These are phyloP conservation scores for Ustilago tritici DNA, from an alignment of 1,284 basidiomycete species.

Conservation along the genomic window DNA sequence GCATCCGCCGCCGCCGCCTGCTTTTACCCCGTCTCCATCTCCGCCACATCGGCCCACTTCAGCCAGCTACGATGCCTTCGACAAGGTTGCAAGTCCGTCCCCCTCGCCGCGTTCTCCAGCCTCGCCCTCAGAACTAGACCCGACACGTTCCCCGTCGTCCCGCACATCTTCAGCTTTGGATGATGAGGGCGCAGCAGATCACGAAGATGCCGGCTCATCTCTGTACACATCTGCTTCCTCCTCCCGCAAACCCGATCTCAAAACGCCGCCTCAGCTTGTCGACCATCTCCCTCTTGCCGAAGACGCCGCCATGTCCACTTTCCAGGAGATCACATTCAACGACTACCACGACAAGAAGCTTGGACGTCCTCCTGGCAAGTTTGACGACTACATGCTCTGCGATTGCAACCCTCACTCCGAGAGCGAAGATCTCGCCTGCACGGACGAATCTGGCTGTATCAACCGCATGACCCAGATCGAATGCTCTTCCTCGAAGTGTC, in stretches of 20 bases:
- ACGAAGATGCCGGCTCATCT: constrained; percentile 19
- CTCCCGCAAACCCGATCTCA: constrained; percentile 27
- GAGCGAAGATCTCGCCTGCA: constrained; percentile 76
- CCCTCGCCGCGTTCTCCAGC: constrained; percentile 11
- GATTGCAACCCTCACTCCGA: constrained; percentile 56
- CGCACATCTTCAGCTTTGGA: constrained; percentile 19
- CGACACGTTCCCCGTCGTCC: constrained; percentile 11
- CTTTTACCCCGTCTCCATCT: constrained; percentile 46
- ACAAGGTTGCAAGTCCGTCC: background rate
- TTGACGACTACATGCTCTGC: constrained; percentile 74
- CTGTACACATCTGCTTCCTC: constrained; percentile 19
- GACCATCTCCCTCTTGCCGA: constrained; percentile 57
- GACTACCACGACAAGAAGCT: constrained; percentile 89
- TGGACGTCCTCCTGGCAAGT: constrained; percentile 85
- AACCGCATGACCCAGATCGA: constrained; percentile 97
- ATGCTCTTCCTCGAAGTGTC: constrained; percentile 88
- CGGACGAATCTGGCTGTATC: constrained; percentile 92
- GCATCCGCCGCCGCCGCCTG: constrained; percentile 39
- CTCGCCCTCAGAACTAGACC: constrained; percentile 10
- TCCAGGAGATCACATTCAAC: constrained; percentile 80
- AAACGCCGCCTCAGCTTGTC: constrained; percentile 54
- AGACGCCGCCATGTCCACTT: constrained; percentile 77
- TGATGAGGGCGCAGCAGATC: constrained; percentile 18
- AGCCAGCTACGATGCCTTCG: background rate
- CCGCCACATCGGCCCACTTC: constrained; percentile 25